Conservation (phyloP, 1,139 yeast genomes). For the Debaryomyces coudertii region DNA sequence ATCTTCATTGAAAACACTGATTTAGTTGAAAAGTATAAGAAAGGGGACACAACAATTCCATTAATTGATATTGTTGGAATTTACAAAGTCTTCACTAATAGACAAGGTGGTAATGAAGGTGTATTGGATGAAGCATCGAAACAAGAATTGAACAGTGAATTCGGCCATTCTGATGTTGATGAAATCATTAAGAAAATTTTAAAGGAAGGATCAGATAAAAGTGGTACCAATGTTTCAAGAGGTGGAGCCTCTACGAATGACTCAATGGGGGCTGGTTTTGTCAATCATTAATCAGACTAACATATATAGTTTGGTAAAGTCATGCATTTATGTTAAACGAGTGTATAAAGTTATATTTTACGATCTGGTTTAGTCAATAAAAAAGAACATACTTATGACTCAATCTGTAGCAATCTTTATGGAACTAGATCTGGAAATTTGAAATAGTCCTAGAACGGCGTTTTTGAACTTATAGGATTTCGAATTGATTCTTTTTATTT, state of each 20-base stretch:
- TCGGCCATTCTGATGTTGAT: constrained; percentile 55
- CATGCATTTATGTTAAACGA: constrained; percentile 6
- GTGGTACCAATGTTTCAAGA: constrained; percentile 23
- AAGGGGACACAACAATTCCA: constrained; percentile 58
- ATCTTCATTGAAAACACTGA: constrained; percentile 63
- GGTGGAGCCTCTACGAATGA: constrained; percentile 37
- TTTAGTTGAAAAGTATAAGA: constrained; percentile 49
- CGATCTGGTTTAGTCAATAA: not conserved
- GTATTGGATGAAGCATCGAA: constrained; percentile 74
- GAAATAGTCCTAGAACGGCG: constrained; percentile 11
- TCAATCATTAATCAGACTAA: constrained; percentile 25
- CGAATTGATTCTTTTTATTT: constrained; percentile 10
- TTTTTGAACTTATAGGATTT: constrained; percentile 8
- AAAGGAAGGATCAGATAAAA: constrained; percentile 55
- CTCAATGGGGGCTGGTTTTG: constrained; percentile 38
- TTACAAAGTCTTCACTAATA: constrained; percentile 63
- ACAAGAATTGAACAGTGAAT: constrained; percentile 63
- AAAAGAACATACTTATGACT: not conserved
- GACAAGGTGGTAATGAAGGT: constrained; percentile 73
- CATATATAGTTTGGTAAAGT: not conserved
- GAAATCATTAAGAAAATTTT: constrained; percentile 58
- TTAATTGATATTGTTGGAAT: constrained; percentile 65
- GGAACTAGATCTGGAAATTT: constrained; percentile 7
- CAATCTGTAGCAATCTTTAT: constrained; percentile 5
- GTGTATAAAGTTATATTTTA: not conserved